Conservation (phyloP, 768 basidiomycete genomes). For the Kwoniella pini region DNA sequence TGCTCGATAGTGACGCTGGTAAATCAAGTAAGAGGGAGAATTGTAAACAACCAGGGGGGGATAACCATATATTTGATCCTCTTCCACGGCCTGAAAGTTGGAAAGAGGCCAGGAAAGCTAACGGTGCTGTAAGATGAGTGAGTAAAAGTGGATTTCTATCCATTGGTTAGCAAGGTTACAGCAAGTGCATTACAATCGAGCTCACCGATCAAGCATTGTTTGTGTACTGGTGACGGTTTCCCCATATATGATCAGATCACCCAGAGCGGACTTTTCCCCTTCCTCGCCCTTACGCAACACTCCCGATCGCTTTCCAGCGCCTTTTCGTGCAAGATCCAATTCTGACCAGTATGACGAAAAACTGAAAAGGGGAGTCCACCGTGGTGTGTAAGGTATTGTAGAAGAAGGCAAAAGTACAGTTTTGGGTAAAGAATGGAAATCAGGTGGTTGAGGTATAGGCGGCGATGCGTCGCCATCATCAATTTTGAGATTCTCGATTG, state of each 20-base stretch:
- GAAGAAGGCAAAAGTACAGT: constrained; percentile 43
- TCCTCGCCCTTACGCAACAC: constrained; percentile 21
- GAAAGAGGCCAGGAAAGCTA: constrained; percentile 80
- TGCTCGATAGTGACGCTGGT: constrained; percentile 60
- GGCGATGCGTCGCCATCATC: constrained; percentile 18
- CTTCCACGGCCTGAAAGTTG: constrained; percentile 88
- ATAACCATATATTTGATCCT: constrained; percentile 87
- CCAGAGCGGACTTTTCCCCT: constrained; percentile 58
- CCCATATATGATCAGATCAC: constrained; percentile 79
- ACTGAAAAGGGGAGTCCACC: constrained; percentile 74
- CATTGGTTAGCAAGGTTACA: constrained; percentile 3
- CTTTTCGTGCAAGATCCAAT: constrained; percentile 53
- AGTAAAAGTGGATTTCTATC: constrained; percentile 76
- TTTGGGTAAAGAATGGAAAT: constrained; percentile 52
- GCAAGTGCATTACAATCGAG: constrained; percentile 10
- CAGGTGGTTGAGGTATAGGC: constrained; percentile 59
- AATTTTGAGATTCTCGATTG: constrained; percentile 21
- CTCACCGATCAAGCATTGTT: constrained; percentile 88
- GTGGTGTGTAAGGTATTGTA: constrained; percentile 32
- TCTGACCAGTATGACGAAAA: constrained; percentile 63
- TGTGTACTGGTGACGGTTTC: constrained; percentile 93
- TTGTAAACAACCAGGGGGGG: constrained; percentile 82
- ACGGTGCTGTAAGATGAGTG: constrained; percentile 67
- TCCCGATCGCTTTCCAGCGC: constrained; percentile 29
- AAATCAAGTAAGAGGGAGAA: constrained; percentile 75